These are phyloP conservation scores for Iris pallida DNA, from an alignment of 116 monocot species.

Conservation along the genomic window DNA sequence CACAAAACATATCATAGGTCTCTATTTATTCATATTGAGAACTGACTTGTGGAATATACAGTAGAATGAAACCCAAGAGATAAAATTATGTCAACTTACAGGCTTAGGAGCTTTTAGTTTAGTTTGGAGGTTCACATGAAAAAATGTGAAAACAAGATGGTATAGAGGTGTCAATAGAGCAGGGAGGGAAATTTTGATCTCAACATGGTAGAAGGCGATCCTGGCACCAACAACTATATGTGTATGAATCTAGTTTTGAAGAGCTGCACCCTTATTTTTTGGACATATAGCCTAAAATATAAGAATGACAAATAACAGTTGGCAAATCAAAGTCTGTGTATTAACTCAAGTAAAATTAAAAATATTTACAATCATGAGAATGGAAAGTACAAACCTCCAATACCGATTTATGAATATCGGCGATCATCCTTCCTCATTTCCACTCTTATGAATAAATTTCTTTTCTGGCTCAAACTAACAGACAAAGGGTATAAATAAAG, in stretches of 20 bases:
- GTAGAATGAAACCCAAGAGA: neutral
- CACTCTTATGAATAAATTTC: conserved; percentile 85
- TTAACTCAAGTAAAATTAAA: too few relatives aligned
- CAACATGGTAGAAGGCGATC: conserved; percentile 85
- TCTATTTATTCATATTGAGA: neutral
- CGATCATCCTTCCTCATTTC: conserved; percentile 93
- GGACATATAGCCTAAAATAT: conserved; percentile 60
- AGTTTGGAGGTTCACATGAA: conserved; percentile 92
- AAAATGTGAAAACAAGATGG: conserved; percentile 91
- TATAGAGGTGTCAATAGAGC: conserved; percentile 84
- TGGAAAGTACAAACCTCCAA: conserved; percentile 58
- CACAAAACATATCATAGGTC: neutral
- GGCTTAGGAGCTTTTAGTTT: conserved; percentile 98
- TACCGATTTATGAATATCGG: conserved; percentile 64
- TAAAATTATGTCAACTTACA: conserved; percentile 24
- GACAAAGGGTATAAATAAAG: conserved; percentile 87
- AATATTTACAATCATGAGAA: too few relatives aligned
- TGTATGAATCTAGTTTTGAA: conserved; percentile 87
- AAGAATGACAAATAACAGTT: too few relatives aligned
- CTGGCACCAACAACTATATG: conserved; percentile 89
- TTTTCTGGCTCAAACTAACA: conserved; percentile 91
- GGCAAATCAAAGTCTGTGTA: too few relatives aligned
- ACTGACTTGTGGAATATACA: neutral
- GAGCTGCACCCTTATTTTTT: conserved; percentile 42
- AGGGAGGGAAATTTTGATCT: conserved; percentile 86